Conservation (phyloP, 2,329 filamentous ascomycete species). For the Fusarium sterilihyphosum region DNA sequence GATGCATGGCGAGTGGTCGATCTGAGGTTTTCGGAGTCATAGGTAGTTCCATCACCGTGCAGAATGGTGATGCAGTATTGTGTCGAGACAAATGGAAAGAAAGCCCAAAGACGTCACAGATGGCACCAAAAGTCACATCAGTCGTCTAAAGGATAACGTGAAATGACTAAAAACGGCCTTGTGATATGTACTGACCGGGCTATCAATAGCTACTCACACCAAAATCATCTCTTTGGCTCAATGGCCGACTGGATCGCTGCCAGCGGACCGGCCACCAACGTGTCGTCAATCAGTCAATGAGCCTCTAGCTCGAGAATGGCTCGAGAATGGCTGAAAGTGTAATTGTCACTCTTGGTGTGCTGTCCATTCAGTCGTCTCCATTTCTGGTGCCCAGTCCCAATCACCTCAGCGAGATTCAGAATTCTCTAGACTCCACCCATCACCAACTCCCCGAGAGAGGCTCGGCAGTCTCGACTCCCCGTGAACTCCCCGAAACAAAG, state of each 20-base stretch:
- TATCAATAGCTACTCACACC: background rate
- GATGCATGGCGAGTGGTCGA: background rate
- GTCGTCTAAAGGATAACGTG: background rate
- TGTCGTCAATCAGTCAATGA: background rate
- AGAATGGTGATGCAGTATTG: background rate
- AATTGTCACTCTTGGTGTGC: background rate
- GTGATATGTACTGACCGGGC: background rate
- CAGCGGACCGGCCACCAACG: background rate
- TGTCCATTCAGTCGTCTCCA: background rate
- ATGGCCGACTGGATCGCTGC: background rate
- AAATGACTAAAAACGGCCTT: background rate
- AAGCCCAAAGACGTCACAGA: background rate
- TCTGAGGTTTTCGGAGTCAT: too few relatives aligned
- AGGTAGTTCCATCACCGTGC: too few relatives aligned
- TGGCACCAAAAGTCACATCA: background rate
- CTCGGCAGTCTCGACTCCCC: slow-evolving; percentile 3
- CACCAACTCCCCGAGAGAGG: slow-evolving; percentile 23
- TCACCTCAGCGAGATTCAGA: background rate
- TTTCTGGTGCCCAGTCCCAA: background rate
- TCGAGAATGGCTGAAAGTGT: background rate
- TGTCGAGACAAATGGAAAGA: background rate
- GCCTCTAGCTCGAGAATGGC: background rate
- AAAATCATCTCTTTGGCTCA: background rate
- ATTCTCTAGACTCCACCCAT: background rate
- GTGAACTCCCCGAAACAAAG: slow-evolving; percentile 27